phyloP scores from a whole-genome alignment of 78 protist genomes.

The Bigelowiella natans region DNA sequence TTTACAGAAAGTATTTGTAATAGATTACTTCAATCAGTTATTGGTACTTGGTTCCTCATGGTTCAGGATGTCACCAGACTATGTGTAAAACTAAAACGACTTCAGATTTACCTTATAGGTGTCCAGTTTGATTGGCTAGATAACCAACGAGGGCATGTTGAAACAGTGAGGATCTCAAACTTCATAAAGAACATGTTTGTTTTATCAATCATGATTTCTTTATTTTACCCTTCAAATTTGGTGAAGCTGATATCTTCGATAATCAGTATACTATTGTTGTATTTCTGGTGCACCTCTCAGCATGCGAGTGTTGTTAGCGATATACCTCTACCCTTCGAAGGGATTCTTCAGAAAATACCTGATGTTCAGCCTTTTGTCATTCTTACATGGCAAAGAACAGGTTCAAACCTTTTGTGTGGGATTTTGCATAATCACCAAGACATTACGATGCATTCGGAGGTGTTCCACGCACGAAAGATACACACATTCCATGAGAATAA shows the following conservation, averaged over 20 bases:
- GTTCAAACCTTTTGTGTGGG: not conserved
- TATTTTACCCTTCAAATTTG: too few species aligned
- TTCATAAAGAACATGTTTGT: not conserved
- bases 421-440: not conserved
- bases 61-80: conserved; percentile 4
- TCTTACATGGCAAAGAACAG: conserved; percentile 2
- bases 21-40: not conserved
- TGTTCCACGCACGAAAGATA: not conserved
- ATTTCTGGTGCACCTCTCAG: too few species aligned
- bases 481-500: too few species aligned
- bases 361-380: conserved; percentile 15
- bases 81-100: not conserved
- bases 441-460: conserved; percentile 10
- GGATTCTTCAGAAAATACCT: too few species aligned
- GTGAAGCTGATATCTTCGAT: too few species aligned
- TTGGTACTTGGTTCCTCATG: not conserved
- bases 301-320: not conserved
- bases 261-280: too few species aligned
- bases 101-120: not conserved
- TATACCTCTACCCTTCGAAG: not conserved
- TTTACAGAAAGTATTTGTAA: not conserved
- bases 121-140: not conserved
- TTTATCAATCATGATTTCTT: not conserved
- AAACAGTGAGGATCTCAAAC: not conserved
- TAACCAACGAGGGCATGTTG: not conserved